Evolutionary conservation across 164 flowering plant genomes (phyloP).

Genomic region (Magnolia changhungtana): DNA sequence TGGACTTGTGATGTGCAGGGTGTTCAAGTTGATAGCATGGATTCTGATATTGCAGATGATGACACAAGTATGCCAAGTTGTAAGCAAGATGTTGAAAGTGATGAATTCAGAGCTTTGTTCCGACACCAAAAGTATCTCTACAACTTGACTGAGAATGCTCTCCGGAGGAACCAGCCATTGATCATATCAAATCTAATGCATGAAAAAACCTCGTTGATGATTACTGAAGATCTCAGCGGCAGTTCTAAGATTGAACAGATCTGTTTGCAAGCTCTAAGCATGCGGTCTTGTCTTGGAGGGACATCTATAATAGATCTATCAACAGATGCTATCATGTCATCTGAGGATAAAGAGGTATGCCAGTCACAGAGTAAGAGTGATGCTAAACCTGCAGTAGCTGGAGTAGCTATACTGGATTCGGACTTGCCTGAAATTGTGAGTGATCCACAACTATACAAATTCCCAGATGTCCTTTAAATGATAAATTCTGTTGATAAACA

Average conservation of each 20-base stretch:
- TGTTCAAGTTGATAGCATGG: constrained; percentile 62
- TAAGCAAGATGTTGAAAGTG: constrained; percentile 39
- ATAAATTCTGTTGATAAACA: neutral
- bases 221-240: constrained; percentile 51
- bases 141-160: constrained; percentile 75
- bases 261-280: constrained; percentile 71
- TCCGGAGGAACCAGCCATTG: constrained; percentile 77
- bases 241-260: constrained; percentile 50
- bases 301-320: constrained; percentile 37
- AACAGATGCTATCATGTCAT: constrained; percentile 12
- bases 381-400: constrained; percentile 22
- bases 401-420: constrained; percentile 35
- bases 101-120: constrained; percentile 44
- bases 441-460: neutral
- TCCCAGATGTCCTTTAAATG: neutral
- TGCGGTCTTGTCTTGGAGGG: constrained; percentile 42
- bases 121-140: constrained; percentile 59
- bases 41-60: constrained; percentile 30
- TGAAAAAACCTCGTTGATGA: constrained; percentile 49
- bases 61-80: constrained; percentile 36
- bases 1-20: constrained; percentile 47
- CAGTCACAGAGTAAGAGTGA: constrained; percentile 25
- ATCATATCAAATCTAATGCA: constrained; percentile 68
- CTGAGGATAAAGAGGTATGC: constrained; percentile 40
- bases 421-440: constrained; percentile 77